Base-by-base conservation (phyloP, 768 basidiomycete species). In the Amanita pseudoporphyria region DNA sequence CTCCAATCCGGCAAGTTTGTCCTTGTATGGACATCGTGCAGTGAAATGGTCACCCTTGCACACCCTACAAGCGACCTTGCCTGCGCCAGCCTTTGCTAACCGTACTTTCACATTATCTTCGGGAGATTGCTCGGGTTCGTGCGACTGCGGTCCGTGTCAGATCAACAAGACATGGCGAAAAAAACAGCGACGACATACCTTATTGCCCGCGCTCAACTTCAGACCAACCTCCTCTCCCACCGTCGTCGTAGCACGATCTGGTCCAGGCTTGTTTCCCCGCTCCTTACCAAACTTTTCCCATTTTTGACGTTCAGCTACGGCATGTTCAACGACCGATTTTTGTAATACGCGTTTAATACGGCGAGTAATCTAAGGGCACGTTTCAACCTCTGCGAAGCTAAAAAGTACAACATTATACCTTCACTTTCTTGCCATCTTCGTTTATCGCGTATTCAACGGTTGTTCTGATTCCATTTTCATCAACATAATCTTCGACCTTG, bases 41-140 rank as follows among this genome's bases (percentile, higher is more conserved):
- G 96, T 99, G 67, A 94, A 98, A 71, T 98, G 96, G 55, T 87
- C 87, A 46, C 95, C 96, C 63, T 95, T 90, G 71, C 96, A 98
- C 49, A 96, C 70, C 55, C 96, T 78, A 76, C 96, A 99, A 38
- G 76, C 67, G 54, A 99, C 88, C 62, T 92, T 92, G 62, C 91
- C 91, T 18, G 81, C 82, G 53, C 90, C 91, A 1, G 82, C 78
- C 48, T 80, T 80, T 13, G 75, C 76, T 45, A 87, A 77, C 53
- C 79, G 80, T 9, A 63, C 67, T 65, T 90, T 90, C 56, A 82
- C 62, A 39, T 70, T 63, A 51, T 86, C 79, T 58, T 86, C 85
- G 9, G 76, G 73, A 6, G 78, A 69, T 49, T 72, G 76, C 56
- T 89, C 88, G 9, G 71, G 19, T 30, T 52, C 51, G 65, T 63